Conservation (phyloP, 768 basidiomycete genomes). For the Boletus eberwhitei region DNA sequence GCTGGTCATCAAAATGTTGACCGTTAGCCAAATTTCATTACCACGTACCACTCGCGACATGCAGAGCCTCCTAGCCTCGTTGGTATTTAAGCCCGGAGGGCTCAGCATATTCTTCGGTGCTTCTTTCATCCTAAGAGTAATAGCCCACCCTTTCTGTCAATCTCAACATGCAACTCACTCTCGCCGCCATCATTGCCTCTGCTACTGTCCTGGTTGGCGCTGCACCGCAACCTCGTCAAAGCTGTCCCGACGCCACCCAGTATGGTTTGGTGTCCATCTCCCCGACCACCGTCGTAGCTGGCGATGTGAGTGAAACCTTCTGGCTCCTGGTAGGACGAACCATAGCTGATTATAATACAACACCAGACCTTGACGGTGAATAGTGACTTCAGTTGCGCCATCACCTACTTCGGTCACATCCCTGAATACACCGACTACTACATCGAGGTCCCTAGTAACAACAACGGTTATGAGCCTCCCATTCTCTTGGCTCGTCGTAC, state of each 20-base stretch:
- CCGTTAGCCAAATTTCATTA: background rate
- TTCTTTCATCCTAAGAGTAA: background rate
- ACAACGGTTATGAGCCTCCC: slow-evolving; percentile 30
- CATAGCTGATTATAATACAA: slow-evolving; percentile 1
- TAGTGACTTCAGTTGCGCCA: slow-evolving; percentile 27
- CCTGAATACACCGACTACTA: slow-evolving; percentile 33
- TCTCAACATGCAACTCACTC: slow-evolving; percentile 17
- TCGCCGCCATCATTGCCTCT: slow-evolving; percentile 10
- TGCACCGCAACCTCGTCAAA: slow-evolving; percentile 18
- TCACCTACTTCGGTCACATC: slow-evolving; percentile 11
- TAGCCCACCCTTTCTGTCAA: background rate
- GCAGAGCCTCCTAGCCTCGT: background rate
- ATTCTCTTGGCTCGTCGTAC: slow-evolving; percentile 28
- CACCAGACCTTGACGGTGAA: slow-evolving; percentile 19
- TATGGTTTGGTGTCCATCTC: slow-evolving; percentile 19
- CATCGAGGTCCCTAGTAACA: slow-evolving; percentile 31
- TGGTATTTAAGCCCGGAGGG: slow-evolving; percentile 9
- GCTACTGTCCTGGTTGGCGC: slow-evolving; percentile 15
- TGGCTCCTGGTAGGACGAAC: background rate
- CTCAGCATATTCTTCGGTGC: background rate
- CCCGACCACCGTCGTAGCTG: slow-evolving; percentile 22
- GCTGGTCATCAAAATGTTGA: background rate
- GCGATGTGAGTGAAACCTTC: slow-evolving; percentile 17
- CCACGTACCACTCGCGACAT: background rate
- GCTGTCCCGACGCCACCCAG: slow-evolving; percentile 20